These are phyloP conservation scores for Eimeria sp. DNA, from an alignment of 169 alveolate species.

Conservation along the genomic window DNA sequence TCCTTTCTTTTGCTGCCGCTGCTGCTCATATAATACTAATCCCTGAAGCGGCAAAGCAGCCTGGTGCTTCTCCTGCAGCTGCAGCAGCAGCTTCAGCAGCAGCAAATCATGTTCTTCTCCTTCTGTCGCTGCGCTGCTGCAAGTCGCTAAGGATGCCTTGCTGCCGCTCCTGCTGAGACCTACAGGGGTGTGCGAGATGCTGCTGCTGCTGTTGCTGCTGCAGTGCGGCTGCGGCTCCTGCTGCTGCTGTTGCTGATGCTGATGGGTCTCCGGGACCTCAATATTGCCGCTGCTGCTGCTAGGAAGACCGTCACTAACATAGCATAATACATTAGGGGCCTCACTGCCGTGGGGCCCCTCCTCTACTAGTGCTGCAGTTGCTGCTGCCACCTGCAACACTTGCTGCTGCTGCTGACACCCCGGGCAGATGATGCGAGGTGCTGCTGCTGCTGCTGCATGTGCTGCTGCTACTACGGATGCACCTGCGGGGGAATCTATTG, in stretches of 20 bases:
- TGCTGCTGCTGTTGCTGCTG: slow-evolving; percentile 29
- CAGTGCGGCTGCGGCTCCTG: slow-evolving; percentile 33
- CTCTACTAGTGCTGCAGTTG: slow-evolving; percentile 13
- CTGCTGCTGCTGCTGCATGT: not conserved
- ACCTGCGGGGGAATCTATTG: not conserved
- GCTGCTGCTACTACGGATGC: slow-evolving; percentile 27
- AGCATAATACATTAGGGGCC: slow-evolving; percentile 46
- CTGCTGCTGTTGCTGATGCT: not conserved
- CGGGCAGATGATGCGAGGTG: not conserved
- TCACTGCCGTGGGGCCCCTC: slow-evolving; percentile 69
- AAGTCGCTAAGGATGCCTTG: slow-evolving; percentile 5
- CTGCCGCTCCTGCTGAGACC: slow-evolving; percentile 62
- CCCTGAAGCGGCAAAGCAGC: slow-evolving; percentile 40
- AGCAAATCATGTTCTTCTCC: not conserved
- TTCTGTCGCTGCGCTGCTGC: slow-evolving; percentile 33
- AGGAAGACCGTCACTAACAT: not conserved
- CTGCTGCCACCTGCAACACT: slow-evolving; percentile 9
- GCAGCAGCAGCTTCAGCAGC: slow-evolving; percentile 56
- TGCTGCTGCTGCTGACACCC: slow-evolving; percentile 60
- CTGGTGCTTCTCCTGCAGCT: slow-evolving; percentile 11
- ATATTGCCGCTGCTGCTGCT: slow-evolving; percentile 50
- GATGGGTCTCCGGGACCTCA: not conserved
- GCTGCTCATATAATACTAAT: not conserved
- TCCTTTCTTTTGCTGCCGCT: not conserved
- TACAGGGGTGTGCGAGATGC: not conserved